Conservation (phyloP, 352 stramenopile species). For the Globisporangium polare region DNA sequence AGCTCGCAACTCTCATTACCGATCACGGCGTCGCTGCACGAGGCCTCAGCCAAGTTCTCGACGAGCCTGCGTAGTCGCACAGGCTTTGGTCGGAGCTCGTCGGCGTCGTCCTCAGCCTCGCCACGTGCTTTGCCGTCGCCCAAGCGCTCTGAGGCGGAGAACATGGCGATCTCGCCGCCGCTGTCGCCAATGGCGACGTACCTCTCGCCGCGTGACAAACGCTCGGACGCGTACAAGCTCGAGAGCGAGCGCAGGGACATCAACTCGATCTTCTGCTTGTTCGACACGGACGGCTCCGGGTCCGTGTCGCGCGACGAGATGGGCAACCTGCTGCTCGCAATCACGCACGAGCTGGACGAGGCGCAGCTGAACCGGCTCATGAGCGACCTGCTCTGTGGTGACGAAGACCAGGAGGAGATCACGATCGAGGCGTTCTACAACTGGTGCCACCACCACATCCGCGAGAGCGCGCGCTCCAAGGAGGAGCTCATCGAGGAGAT, state of each 20-base stretch:
- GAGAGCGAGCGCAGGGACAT: slow-evolving; percentile 71
- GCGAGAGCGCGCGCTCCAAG: slow-evolving; percentile 46
- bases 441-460: slow-evolving; percentile 63
- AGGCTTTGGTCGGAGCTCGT: slow-evolving; percentile 11
- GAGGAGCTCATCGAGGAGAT: slow-evolving; percentile 65
- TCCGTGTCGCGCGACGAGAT: slow-evolving; percentile 61
- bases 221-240: slow-evolving; percentile 47
- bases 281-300: slow-evolving; percentile 60
- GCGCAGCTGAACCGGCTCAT: slow-evolving; percentile 57
- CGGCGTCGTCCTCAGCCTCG: background rate
- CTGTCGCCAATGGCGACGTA: slow-evolving; percentile 54
- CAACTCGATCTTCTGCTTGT: slow-evolving; percentile 65
- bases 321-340: slow-evolving; percentile 45
- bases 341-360: slow-evolving; percentile 65
- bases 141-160: no score
- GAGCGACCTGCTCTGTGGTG: slow-evolving; percentile 38
- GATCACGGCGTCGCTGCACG: slow-evolving; percentile 34
- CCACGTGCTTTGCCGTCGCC: background rate
- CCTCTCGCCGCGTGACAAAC: slow-evolving; percentile 34
- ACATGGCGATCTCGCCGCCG: slow-evolving; percentile 21
- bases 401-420: slow-evolving; percentile 37
- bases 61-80: slow-evolving; percentile 15
- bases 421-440: slow-evolving; percentile 70
- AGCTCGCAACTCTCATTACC: slow-evolving; percentile 18
- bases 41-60: slow-evolving; percentile 29